Evolutionary conservation across 805 yeast genomes (phyloP).

Genomic region (Wickerhamiella alocasiicola): DNA sequence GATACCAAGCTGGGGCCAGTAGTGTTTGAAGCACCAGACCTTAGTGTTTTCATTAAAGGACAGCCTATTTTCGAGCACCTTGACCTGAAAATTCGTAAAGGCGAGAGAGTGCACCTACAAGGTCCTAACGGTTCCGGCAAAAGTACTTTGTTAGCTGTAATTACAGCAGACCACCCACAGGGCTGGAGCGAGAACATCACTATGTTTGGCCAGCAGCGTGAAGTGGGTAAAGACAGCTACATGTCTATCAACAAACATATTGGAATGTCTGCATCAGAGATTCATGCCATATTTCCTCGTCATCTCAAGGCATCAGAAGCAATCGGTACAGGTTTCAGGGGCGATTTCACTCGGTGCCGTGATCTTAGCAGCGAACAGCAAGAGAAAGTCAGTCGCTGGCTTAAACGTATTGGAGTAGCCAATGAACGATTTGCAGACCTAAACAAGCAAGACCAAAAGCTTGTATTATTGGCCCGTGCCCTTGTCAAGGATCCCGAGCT

Average conservation of each 20-base stretch:
- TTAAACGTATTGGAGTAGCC: constrained; percentile 36
- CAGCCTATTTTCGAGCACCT: constrained; percentile 47
- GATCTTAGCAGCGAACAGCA: constrained; percentile 30
- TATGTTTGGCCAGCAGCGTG: constrained; percentile 53
- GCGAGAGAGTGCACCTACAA: constrained; percentile 77
- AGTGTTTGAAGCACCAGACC: constrained; percentile 43
- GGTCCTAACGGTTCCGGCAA: constrained; percentile 93
- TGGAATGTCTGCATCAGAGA: constrained; percentile 84
- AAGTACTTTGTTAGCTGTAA: constrained; percentile 68
- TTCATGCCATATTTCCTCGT: constrained; percentile 72
- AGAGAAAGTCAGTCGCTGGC: constrained; percentile 33
- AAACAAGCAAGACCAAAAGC: constrained; percentile 62
- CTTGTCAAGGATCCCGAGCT: constrained; percentile 65
- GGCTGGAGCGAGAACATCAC: constrained; percentile 68
- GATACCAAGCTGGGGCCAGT: constrained; percentile 12
- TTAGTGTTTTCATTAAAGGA: constrained; percentile 56
- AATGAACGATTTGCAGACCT: constrained; percentile 40
- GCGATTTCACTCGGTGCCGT: constrained; percentile 49
- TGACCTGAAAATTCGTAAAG: constrained; percentile 51
- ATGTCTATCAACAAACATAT: constrained; percentile 68
- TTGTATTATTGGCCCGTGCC: constrained; percentile 64
- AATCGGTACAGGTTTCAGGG: constrained; percentile 59
- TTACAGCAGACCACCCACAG: constrained; percentile 94
- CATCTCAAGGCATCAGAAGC: constrained; percentile 42
- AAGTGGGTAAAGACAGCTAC: constrained; percentile 62